Evolutionary conservation across 768 basidiomycete species (phyloP).

Genomic region (Auriscalpium orientale): DNA sequence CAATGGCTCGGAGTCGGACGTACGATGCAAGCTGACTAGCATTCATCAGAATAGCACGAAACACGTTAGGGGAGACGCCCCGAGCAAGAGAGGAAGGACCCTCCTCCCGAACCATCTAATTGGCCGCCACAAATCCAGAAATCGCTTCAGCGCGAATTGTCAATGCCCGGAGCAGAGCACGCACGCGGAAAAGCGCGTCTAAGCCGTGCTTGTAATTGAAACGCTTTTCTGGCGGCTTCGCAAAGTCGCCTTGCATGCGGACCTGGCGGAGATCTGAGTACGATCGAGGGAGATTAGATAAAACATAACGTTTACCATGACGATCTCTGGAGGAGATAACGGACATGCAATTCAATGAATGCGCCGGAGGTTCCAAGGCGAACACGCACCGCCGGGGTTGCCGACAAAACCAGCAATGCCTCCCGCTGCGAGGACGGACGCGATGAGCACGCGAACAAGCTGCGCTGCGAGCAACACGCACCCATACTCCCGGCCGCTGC

Average conservation of each 20-base stretch:
- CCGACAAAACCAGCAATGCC: conserved; percentile 83
- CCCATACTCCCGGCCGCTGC: conserved; percentile 82
- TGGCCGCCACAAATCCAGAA: too few relatives aligned
- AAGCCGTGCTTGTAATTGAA: conserved; percentile 89
- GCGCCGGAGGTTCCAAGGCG: neutral
- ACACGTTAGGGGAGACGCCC: conserved; percentile 79
- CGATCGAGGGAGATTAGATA: neutral
- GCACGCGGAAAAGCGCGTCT: conserved; percentile 78
- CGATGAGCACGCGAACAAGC: neutral
- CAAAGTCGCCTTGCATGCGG: conserved; percentile 85
- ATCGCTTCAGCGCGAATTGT: neutral
- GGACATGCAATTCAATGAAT: neutral
- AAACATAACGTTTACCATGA: conserved; percentile 39
- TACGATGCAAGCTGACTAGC: conserved; percentile 87
- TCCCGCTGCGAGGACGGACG: conserved; percentile 46
- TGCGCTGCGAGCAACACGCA: conserved; percentile 28
- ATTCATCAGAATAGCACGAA: conserved; percentile 85
- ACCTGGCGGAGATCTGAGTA: conserved; percentile 33
- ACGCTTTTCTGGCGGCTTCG: conserved; percentile 79
- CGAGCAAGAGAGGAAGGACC: conserved; percentile 67
- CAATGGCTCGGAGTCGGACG: conserved; percentile 21
- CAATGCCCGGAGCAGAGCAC: conserved; percentile 22
- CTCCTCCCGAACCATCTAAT: conserved; percentile 83
- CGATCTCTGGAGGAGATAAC: conserved; percentile 44
- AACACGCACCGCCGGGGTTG: conserved; percentile 65